Base-by-base conservation (phyloP, 352 stramenopile genomes). In the Globisporangium middletonii region DNA sequence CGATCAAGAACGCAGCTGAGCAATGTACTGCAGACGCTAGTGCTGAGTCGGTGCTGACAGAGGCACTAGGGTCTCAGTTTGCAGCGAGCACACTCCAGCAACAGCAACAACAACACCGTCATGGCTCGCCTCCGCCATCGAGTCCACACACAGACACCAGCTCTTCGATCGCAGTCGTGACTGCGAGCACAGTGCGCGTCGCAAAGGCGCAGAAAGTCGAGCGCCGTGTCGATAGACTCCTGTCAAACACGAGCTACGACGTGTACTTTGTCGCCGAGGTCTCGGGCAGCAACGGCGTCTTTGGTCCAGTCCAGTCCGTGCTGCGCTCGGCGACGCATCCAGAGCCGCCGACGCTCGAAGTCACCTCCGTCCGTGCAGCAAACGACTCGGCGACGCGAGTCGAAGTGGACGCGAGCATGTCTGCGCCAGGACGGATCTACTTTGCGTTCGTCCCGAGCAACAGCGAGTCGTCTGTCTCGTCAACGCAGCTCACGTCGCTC, bases 231-330 rank as follows among this genome's bases (percentile, higher is more conserved):
- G 27, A 66, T 7, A 66, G 73, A 0, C 59, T 94, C 13, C 23
- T 50, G 11, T 26, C 78, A 0, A 91, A 92, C 51, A 80, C 68
- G 26, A 89, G 69, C 68, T 94, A 91, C 65, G 82, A 92, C 42
- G 81, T 92, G 59, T 91, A 86, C 68, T 86, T 94, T 63, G 82
- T 94, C 9, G 73, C 76, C 13, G 81, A 94, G 47, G 83, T 90
- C 19, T 71, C 73, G 12, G 72, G 73, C 37, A 94, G 83, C 63
- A 92, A 94, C 46, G 83, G 81, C 3, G 81, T 94, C 11, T 94
- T 84, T 53, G 83, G 83, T 7, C 54, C 68, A 5, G 81, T 94
- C 44, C 69, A 89, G 44, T 86, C 78, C 0, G 80, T 89, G 3
- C 35, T 86, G 46, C 73, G 68, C 12, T 79, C 78, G 15, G 74